phyloP scores from a whole-genome alignment of 192 early-diverging fungal species.

The Coemansia sp. region DNA sequence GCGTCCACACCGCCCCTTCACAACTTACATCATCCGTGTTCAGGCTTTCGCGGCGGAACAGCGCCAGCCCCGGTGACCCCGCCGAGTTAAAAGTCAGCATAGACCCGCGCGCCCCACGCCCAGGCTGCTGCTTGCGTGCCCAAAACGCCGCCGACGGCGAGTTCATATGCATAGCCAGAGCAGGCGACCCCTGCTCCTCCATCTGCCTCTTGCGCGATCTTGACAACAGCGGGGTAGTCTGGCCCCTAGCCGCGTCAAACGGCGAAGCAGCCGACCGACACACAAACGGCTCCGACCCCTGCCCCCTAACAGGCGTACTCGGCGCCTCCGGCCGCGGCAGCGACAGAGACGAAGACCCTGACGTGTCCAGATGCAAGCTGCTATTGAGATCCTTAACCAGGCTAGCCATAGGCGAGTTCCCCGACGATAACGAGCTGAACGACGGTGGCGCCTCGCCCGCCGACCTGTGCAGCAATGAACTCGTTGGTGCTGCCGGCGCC shows the following conservation, averaged over 20 bases:
- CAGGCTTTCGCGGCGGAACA: constrained; percentile 27
- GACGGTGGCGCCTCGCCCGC: background rate
- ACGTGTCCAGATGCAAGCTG: constrained; percentile 32
- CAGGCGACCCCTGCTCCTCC: constrained; percentile 28
- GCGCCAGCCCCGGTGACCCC: background rate
- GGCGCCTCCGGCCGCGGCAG: background rate
- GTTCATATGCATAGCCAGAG: constrained; percentile 7
- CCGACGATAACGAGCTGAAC: constrained; percentile 2
- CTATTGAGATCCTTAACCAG: constrained; percentile 39
- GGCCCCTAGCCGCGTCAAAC: background rate
- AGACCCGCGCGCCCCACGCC: background rate
- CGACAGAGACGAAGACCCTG: background rate
- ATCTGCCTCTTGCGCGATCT: constrained; percentile 31
- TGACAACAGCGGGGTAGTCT: constrained; percentile 24
- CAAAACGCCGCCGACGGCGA: constrained; percentile 26
- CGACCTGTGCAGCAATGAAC: constrained; percentile 1
- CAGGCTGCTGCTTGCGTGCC: constrained; percentile 16
- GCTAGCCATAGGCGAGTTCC: constrained; percentile 26
- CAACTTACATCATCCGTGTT: constrained; percentile 41
- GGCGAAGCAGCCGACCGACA: constrained; percentile 12
- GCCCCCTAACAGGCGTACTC: constrained; percentile 4
- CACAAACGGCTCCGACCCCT: constrained; percentile 21
- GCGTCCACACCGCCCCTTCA: too few relatives aligned
- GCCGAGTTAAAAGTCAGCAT: constrained; percentile 18
- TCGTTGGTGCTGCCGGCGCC: constrained; percentile 5